Evolutionary conservation across 2,329 filamentous ascomycete genomes (phyloP).

Genomic region (Cercospora berteroae): DNA sequence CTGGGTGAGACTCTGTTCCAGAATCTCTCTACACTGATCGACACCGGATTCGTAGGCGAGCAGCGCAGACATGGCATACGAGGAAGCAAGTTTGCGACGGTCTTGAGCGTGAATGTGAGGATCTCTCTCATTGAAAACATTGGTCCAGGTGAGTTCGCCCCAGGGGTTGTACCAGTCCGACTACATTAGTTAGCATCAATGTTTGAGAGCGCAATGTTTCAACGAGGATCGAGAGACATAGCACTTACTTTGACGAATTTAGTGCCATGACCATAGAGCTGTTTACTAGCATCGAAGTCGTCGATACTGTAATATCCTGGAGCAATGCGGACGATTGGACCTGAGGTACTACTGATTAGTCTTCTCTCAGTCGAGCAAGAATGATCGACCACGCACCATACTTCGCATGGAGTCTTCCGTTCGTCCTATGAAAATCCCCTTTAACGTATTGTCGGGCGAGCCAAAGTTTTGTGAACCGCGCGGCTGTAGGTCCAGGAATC

Average conservation of each 20-base stretch:
- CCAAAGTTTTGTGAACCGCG: slow-evolving; percentile 16
- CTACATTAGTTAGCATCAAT: neutral
- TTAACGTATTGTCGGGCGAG: neutral
- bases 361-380: neutral
- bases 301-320: neutral
- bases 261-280: neutral
- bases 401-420: slow-evolving; percentile 9
- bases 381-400: slow-evolving; percentile 1
- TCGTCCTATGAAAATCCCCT: slow-evolving; percentile 8
- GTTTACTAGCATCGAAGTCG: neutral
- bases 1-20: neutral
- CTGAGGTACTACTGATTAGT: neutral
- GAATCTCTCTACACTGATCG: neutral
- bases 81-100: neutral
- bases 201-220: neutral
- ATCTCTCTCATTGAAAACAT: neutral
- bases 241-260: neutral
- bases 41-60: neutral
- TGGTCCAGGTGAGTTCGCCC: neutral
- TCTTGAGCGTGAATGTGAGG: neutral
- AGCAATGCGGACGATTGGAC: neutral
- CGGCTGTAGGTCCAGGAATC: slow-evolving; percentile 10
- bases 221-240: too few species aligned
- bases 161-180: neutral
- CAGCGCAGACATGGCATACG: neutral